Evolutionary conservation across 805 yeast genomes (phyloP), one percentile per base, ranked within the genome.

Genomic region (Pichia pseudocactophila): DNA sequence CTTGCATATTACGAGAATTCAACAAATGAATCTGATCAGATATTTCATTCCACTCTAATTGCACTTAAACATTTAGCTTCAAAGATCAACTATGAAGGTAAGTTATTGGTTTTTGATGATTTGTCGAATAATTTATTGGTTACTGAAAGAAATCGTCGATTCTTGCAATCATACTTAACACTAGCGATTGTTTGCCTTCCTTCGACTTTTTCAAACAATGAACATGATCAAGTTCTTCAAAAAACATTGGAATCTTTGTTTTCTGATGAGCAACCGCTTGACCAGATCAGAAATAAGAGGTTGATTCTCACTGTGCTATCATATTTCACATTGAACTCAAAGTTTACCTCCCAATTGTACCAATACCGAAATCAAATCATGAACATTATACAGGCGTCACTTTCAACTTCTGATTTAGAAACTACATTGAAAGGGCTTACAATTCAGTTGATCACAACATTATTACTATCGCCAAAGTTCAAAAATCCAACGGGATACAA

Each of bases 361-460:
- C 60, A 68, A 8, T 73, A 64, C 57, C 79, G 82, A 47, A 95
- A 88, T 52, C 78, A 78, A 32, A 64, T 89, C 13, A 61, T 88
- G 26, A 74, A 79, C 41, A 64, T 81, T 34, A 58, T 86, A 50
- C 78, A 88, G n/a, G 80, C 76, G 53, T 70, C 85, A 5, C 66
- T 89, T 38, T 74, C 81, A 56, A 71, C 82, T 0, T 77, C 95
- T 0, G 71, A 69, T 28, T 63, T 75, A 26, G 96, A 85, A 52
- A 79, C 78, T 10, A 75, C 88, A 1, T 66, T 87, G 43, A 71
- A 87, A 52, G 70, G 82, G 22, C 63, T 81, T 33, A 74, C 92
- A 1, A 65, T 83, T 25, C 75, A 75, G 41, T 84, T 82, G 36
- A 68, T 87, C 39, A 69, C 78, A 0, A 74, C 76, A 39, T 54